These are phyloP conservation scores for Penicillium riverlandense DNA, from an alignment of 495 filamentous ascomycete species.

Conservation along the genomic window DNA sequence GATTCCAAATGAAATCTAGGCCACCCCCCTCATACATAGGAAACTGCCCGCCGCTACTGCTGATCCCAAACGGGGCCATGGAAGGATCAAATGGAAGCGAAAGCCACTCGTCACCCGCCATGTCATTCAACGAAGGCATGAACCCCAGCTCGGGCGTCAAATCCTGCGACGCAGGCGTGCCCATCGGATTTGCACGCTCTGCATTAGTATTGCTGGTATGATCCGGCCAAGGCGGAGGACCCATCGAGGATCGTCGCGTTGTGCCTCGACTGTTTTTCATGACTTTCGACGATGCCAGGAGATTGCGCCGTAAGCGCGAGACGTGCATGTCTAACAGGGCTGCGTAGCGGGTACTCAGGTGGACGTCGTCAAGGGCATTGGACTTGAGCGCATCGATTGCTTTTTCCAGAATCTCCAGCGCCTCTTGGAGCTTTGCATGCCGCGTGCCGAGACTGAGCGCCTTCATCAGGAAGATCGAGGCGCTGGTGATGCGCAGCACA, in stretches of 20 bases:
- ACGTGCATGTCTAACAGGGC: conserved; percentile 43
- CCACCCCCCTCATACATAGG: conserved; percentile 44
- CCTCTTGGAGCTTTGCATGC: conserved; percentile 40
- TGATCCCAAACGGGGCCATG: conserved; percentile 47
- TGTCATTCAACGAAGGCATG: conserved; percentile 27
- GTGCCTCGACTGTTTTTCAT: conserved; percentile 17
- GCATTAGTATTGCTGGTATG: neutral
- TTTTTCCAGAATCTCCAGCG: conserved; percentile 40
- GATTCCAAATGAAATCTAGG: conserved; percentile 46
- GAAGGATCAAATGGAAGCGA: conserved; percentile 46
- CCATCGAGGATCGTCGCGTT: conserved; percentile 24
- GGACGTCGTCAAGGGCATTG: conserved; percentile 46
- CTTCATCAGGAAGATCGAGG: conserved; percentile 49
- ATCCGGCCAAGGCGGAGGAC: conserved; percentile 22
- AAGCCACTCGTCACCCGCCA: conserved; percentile 44
- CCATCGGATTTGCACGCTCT: conserved; percentile 13
- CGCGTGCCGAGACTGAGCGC: conserved; percentile 43
- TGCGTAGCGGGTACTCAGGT: conserved; percentile 45
- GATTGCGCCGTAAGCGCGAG: conserved; percentile 34
- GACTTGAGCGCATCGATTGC: conserved; percentile 41
- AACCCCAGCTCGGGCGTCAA: conserved; percentile 25
- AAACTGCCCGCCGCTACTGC: conserved; percentile 30
- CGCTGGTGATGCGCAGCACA: conserved; percentile 44
- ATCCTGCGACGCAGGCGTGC: conserved; percentile 19
- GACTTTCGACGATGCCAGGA: conserved; percentile 30